phyloP scores from a whole-genome alignment of 2,329 filamentous ascomycete species.

The Sporothrix sp. region DNA sequence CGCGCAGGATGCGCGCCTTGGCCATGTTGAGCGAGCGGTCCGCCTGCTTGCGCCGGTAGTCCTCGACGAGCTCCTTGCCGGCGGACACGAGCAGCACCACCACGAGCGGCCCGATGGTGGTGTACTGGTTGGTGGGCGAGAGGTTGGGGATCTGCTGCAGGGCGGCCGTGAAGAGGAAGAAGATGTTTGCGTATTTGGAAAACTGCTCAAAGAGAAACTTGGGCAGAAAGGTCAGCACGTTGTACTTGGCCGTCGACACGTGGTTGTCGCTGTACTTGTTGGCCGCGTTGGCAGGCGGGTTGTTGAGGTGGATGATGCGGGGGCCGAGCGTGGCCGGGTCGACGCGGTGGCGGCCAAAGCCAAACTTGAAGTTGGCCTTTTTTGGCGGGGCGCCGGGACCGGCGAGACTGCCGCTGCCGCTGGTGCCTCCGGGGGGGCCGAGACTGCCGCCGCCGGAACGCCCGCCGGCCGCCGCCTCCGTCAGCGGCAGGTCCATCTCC shows the following conservation, averaged over 20 bases:
- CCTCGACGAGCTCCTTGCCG: conserved; percentile 87
- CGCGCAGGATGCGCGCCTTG: conserved; percentile 71
- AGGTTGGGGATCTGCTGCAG: conserved; percentile 93
- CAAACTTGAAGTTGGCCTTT: conserved; percentile 81
- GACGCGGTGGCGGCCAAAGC: conserved; percentile 71
- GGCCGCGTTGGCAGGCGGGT: conserved; percentile 77
- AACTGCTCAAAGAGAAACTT: conserved; percentile 99
- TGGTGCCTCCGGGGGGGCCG: too few relatives aligned
- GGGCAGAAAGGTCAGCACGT: conserved; percentile 80
- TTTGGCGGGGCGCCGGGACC: conserved; percentile 20
- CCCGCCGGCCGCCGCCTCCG: conserved; percentile 50
- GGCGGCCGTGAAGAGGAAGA: conserved; percentile 95
- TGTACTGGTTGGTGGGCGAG: conserved; percentile 90
- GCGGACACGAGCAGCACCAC: conserved; percentile 92
- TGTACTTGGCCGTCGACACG: conserved; percentile 97
- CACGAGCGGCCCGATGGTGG: conserved; percentile 86
- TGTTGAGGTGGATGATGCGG: conserved; percentile 90
- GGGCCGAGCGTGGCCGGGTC: conserved; percentile 89
- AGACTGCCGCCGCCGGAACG: conserved; percentile 19
- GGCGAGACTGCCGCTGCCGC: background rate
- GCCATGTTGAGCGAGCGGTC: conserved; percentile 84
- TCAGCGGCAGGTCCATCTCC: conserved; percentile 95
- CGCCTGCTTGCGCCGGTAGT: conserved; percentile 79
- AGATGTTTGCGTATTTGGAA: conserved; percentile 97
- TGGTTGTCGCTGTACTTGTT: conserved; percentile 96